Conservation (phyloP, 1,139 yeast genomes). For the Blastobotrys aristatus region DNA sequence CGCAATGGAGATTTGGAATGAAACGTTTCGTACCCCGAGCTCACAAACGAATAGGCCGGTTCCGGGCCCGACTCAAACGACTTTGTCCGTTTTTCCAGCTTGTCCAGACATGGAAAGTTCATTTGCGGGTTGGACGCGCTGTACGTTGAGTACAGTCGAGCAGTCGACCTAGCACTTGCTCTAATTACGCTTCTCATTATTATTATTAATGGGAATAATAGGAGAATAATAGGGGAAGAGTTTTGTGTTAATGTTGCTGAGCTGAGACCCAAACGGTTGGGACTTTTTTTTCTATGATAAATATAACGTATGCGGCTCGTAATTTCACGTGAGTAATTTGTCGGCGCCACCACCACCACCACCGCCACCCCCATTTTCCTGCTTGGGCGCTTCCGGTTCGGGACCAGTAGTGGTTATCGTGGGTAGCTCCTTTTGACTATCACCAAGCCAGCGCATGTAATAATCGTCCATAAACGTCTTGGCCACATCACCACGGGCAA, state of each 20-base stretch:
- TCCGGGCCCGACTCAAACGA: conserved; percentile 74
- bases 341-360: not conserved
- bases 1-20: conserved; percentile 54
- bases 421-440: conserved; percentile 1
- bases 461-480: conserved; percentile 40
- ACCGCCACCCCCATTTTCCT: not conserved
- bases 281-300: not conserved
- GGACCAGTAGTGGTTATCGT: not conserved
- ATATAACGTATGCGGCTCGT: not conserved
- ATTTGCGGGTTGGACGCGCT: conserved; percentile 50
- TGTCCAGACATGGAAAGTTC: conserved; percentile 83
- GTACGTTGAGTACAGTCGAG: not conserved
- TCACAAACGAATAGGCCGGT: conserved; percentile 71
- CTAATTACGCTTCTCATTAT: not conserved
- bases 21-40: conserved; percentile 61
- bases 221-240: not conserved
- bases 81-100: conserved; percentile 51
- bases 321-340: conserved; percentile 1
- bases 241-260: too few relatives aligned
- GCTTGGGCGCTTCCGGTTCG: not conserved
- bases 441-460: conserved; percentile 36
- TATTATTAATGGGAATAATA: not conserved
- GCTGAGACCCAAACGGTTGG: not conserved
- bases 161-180: too few relatives aligned
- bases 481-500: conserved; percentile 39